Percentiles rank a stretch among this genome's conserved stretches.
phyloP scores from a whole-genome alignment of 129 eudicot species.

The Smallanthus sonchifolius region DNA sequence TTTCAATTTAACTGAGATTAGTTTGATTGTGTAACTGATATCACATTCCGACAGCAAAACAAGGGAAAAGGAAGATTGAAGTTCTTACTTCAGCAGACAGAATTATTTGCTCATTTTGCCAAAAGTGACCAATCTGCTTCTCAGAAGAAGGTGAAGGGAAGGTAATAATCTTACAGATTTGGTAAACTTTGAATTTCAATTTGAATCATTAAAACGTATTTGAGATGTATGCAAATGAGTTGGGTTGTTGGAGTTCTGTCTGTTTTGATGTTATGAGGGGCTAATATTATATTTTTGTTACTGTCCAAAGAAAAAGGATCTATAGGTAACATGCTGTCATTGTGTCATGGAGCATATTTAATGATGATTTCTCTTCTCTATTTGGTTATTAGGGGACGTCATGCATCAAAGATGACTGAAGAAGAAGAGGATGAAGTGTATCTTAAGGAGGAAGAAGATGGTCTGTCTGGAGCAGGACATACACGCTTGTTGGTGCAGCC shows the following conservation, averaged over 20 bases:
- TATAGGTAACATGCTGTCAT: neutral
- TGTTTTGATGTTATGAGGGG: conserved; percentile 5
- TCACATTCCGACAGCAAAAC: conserved; percentile 49
- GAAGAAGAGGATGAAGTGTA: conserved; percentile 98
- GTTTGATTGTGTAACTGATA: neutral
- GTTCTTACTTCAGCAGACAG: conserved; percentile 91
- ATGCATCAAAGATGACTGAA: conserved; percentile 97
- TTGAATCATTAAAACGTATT: neutral
- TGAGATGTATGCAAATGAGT: neutral
- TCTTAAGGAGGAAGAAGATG: conserved; percentile 96
- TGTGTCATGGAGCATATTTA: neutral
- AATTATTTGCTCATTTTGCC: conserved; percentile 94
- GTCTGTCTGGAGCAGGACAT: conserved; percentile 74
- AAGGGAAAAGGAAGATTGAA: conserved; percentile 92
- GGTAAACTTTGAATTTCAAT: neutral
- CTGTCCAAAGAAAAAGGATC: neutral
- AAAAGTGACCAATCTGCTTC: conserved; percentile 72
- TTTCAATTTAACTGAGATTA: neutral
- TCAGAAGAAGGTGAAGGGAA: conserved; percentile 78
- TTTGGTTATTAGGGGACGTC: conserved; percentile 72
- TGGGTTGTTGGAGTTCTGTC: neutral
- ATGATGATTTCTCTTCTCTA: neutral
- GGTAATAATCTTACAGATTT: conserved; percentile 30
- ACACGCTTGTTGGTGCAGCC: conserved; percentile 92
- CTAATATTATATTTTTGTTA: neutral